Base-by-base conservation (phyloP, 139 green algal genomes). In the Chlorella sp. region DNA sequence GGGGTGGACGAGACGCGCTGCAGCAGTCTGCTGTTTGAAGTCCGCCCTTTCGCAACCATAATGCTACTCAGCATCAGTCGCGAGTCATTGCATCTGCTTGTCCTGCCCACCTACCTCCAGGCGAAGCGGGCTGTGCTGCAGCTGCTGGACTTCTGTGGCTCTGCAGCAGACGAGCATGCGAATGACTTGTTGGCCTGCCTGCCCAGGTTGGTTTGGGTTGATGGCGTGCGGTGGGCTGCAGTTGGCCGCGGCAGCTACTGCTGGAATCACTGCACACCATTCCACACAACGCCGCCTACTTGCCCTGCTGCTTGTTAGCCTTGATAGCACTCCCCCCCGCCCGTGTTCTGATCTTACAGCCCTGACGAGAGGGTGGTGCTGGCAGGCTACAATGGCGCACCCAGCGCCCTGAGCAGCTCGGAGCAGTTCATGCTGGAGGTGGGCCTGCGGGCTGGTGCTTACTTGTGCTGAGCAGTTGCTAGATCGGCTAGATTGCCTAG, bases 371-470 rank as follows among this genome's bases (percentile, higher is more conserved):
- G n/a, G 17, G 70, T 67, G 43, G 34, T 74, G 85, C 78, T 93
- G 54, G 38, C 30, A 19, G 62, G 40, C 41, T 88, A 88, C 69
- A 80, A 69, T 11, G 88, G 84, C 22, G 30, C 46, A 1, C 28
- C 58, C 17, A 43, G 40, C 0, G 80, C 81, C 20, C 83, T 92
- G 46, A 78, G 75, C 43, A 73, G 82, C 20, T 82, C 76, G 1
- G 91, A 93, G 82, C 77, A 86, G n/a, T 88, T 92, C 77, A 86
- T 94, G 74, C 65, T 94, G 19, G 74, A 91, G 88, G 75, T 92
- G 41, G 43, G 72, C 41, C 28, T 4, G n/a, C 1, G 1, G n/a
- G n/a, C 65, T 40, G n/a, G 32, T 9, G 65, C 7, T 38, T 7
- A 3, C n/a, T n/a, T n/a, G n/a, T n/a, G n/a, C n/a, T n/a, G n/a